Evolutionary conservation across 306 rosid genomes (phyloP).

Genomic region (Adenanthera pavonina): DNA sequence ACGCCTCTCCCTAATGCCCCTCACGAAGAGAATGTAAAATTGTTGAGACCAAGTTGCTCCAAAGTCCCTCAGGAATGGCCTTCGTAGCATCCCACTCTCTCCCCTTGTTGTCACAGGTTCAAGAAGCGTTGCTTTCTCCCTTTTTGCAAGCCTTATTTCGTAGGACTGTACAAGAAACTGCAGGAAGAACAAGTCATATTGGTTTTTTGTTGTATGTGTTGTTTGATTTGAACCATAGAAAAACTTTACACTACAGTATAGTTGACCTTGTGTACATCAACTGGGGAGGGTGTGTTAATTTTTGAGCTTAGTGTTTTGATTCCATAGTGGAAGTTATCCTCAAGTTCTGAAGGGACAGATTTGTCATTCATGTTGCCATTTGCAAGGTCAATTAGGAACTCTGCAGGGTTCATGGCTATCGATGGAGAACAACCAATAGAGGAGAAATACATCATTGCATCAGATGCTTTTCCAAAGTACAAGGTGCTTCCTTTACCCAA

Average conservation of each 20-base stretch:
- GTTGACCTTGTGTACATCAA: conserved; percentile 23
- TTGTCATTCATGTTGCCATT: conserved; percentile 23
- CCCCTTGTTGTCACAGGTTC: neutral
- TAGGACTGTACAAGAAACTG: conserved; percentile 20
- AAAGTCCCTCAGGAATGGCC: neutral
- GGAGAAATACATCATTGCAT: conserved; percentile 31
- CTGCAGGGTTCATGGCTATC: conserved; percentile 28
- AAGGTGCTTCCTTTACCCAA: conserved; percentile 23
- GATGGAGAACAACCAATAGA: conserved; percentile 26
- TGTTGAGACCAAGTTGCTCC: conserved; percentile 25
- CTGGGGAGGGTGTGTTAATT: neutral
- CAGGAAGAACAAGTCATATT: neutral
- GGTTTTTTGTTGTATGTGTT: neutral
- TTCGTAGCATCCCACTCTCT: conserved; percentile 1
- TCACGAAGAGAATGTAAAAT: conserved; percentile 28
- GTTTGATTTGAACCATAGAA: neutral
- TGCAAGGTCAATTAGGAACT: conserved; percentile 26
- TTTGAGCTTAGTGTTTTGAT: neutral
- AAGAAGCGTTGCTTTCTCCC: conserved; percentile 16
- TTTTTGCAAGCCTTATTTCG: neutral
- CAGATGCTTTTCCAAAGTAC: conserved; percentile 29
- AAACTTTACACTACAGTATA: neutral
- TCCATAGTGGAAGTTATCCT: neutral
- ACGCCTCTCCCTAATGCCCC: conserved; percentile 28
- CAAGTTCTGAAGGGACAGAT: conserved; percentile 27